Base-by-base conservation (phyloP, 2,329 filamentous ascomycete species). In the Ceratocystis harringtonii region DNA sequence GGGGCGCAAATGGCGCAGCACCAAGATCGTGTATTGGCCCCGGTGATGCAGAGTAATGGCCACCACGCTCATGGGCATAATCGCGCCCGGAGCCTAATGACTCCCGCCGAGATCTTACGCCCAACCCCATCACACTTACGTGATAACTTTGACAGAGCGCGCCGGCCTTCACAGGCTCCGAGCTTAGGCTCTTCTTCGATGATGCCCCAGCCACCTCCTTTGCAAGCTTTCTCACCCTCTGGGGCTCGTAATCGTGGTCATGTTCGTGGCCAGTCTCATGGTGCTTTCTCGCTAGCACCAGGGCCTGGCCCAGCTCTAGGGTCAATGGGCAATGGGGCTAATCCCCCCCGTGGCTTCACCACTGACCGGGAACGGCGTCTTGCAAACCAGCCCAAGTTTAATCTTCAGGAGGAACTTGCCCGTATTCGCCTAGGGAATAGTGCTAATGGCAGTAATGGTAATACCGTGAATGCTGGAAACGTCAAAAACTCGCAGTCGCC, bases 401-500 rank as follows among this genome's bases (percentile, higher is more conserved):
- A 65, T n/a, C 36, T 67, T 4, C 62, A 62, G 32, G 66, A 64
- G 30, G 66, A 64, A 25, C 60, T 67, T 57, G 62, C 57, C 5
- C 66, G 66, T 48, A 60, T 61, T 36, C 57, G 66, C 10, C 36
- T 62, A 32, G 55, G 25, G 22, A 62, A 32, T 22, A 62, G 60
- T 30, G 60, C 41, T 8, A 62, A 41, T 25, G 32, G 60, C 10
- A 50, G 32, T 32, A 50, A 45, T 36, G 41, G 61, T 43, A 63
- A 63, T 19, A 43, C 32, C 19, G 12, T 12, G 10, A 64, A 22
- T 19, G 64, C 30, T 10, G 64, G 57, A 4, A 61, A 60, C 19
- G 66, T 57, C 10, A 67, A 62, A 43, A 67, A 67, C 66, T 67
- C 66, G 7, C 66, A 67, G 45, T 67, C 66, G 5, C 66, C 66